Conservation (phyloP, 148 eudicot genomes). For the Persicaria tinctoria region DNA sequence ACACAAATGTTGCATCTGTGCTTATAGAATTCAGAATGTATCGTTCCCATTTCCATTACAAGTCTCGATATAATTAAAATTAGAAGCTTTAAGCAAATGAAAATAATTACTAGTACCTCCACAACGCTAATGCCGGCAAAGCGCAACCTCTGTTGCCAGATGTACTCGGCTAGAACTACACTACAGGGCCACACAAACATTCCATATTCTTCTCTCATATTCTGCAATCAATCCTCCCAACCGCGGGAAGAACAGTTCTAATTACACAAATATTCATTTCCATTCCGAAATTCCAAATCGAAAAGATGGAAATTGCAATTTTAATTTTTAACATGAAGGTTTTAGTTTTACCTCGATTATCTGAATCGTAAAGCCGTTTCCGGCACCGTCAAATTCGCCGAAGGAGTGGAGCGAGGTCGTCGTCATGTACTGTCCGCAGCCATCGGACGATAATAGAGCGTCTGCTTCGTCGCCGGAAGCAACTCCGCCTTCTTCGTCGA, state of each 20-base stretch:
- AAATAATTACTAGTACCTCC: slow-evolving; percentile 36
- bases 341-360: slow-evolving; percentile 45
- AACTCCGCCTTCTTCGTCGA: slow-evolving; percentile 9
- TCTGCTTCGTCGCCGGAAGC: not conserved
- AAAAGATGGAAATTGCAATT: not conserved
- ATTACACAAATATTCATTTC: slow-evolving; percentile 4
- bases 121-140: slow-evolving; percentile 49
- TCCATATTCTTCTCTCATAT: slow-evolving; percentile 81
- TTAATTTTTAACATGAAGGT: not conserved
- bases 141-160: slow-evolving; percentile 78
- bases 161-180: slow-evolving; percentile 74
- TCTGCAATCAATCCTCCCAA: slow-evolving; percentile 26
- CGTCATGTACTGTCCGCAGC: slow-evolving; percentile 25
- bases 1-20: not conserved
- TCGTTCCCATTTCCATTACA: not conserved
- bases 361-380: slow-evolving; percentile 42
- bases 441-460: not conserved
- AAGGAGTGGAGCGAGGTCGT: slow-evolving; percentile 46
- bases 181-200: slow-evolving; percentile 93
- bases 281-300: not conserved
- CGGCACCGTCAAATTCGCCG: slow-evolving; percentile 20
- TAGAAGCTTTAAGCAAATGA: not conserved
- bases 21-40: not conserved
- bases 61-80: not conserved
- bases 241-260: not conserved